Evolutionary conservation across 768 basidiomycete genomes (phyloP), one percentile per base, ranked within the genome.

Genomic region (Suillus subluteus): DNA sequence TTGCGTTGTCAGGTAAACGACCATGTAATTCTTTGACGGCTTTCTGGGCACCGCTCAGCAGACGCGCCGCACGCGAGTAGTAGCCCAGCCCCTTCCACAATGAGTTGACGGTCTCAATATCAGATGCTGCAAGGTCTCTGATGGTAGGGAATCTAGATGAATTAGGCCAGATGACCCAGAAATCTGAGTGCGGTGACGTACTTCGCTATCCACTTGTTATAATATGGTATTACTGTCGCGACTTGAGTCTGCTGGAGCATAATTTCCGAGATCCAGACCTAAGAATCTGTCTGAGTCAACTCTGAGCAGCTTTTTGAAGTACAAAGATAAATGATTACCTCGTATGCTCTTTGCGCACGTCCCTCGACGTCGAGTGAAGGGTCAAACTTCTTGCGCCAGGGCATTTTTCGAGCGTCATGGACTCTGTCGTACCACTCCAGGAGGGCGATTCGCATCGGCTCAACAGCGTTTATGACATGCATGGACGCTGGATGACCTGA

Each of bases 231-330:
- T n/a, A 97, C 95, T 1, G 95, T 95, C 6, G 79, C 84, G 41
- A 98, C 96, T 76, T 97, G 95, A 0, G 96, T 98, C 78, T 99
- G 96, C 77, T 99, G 96, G 2, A 96, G 83, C 96, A 98, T 98
- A 65, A 98, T 90, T 79, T 98, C 95, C 16, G 90, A 93, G 30
- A 95, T 84, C 92, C 93, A 94, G 32, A 95, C 91, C 92, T 92
- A 55, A 46, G 38, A 58, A 43, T 1, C 13, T 21, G 23, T 59
- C 40, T 55, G 43, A 37, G 6, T 23, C 30, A 50, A 18, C 37
- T 41, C 63, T 64, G 9, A 11, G 54, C 18, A 67, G 37, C 13
- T 62, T 52, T 26, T 21, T 23, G 7, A n/a, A 0, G 23, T 13
- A 13, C 18, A 40, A 58, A 54, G 56, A 12, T 30, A 62, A 23